phyloP scores from a whole-genome alignment of 1,139 yeast genomes.

The Diutina scorzettiae region DNA sequence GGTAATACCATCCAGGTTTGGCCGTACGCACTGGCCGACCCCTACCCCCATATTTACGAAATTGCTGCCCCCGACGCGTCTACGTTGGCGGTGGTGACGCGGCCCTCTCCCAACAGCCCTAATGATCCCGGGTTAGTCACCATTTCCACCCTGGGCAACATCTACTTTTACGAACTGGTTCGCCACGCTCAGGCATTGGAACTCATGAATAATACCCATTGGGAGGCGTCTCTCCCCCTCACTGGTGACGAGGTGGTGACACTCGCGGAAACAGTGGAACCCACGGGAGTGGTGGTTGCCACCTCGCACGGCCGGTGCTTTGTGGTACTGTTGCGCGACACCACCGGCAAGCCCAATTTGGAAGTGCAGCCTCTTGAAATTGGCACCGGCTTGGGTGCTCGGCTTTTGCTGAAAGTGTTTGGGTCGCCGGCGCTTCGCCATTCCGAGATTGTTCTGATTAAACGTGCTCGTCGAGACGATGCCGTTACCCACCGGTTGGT shows the following conservation, averaged over 20 bases:
- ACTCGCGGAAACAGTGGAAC: slow-evolving; percentile 51
- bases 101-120: slow-evolving; percentile 47
- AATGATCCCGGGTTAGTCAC: slow-evolving; percentile 61
- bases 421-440: slow-evolving; percentile 8
- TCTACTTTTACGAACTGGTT: slow-evolving; percentile 56
- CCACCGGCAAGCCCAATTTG: slow-evolving; percentile 49
- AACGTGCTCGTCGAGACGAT: slow-evolving; percentile 43
- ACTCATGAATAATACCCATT: slow-evolving; percentile 31
- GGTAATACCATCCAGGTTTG: slow-evolving; percentile 49
- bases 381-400: slow-evolving; percentile 14
- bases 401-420: neutral
- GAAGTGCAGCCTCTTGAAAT: slow-evolving; percentile 20
- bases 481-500: slow-evolving; percentile 32
- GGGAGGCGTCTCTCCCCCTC: slow-evolving; percentile 28
- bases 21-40: slow-evolving; percentile 53
- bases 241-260: slow-evolving; percentile 41
- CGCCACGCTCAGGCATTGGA: slow-evolving; percentile 62
- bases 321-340: slow-evolving; percentile 53
- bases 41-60: slow-evolving; percentile 44
- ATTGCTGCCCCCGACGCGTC: slow-evolving; percentile 20
- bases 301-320: slow-evolving; percentile 63
- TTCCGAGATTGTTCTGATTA: slow-evolving; percentile 48
- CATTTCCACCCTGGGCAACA: slow-evolving; percentile 41
- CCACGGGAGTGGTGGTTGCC: slow-evolving; percentile 61
- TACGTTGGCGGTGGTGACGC: slow-evolving; percentile 53